Base-by-base conservation (phyloP, 805 yeast genomes). In the Hanseniaspora mollemarum region DNA sequence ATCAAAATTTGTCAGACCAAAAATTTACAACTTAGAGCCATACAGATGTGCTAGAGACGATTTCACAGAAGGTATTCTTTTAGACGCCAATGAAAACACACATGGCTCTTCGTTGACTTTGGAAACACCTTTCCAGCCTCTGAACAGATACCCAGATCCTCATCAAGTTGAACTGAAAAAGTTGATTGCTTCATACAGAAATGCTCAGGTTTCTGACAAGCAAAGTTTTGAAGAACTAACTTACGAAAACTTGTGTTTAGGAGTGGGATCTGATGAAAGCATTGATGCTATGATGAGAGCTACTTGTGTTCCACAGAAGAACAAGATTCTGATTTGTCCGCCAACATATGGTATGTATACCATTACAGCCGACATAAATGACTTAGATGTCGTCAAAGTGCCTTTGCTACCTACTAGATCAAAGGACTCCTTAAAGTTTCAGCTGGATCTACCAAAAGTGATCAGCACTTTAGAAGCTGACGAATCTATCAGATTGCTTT, bases 281-380 rank as follows among this genome's bases (percentile, higher is more conserved):
- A 87, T 92, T 54, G 98, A 92, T 63, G 75, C 92, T 37, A 67
- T 90, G 51, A 80, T 92, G 55, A 72, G 98, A 59, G 85, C 94
- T 50, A 75, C 83, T 49, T 85, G 96, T 60, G 70, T 66, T 4
- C 98, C 98, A 2, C 84, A 83, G 2, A 72, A 71, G 55, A 96
- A 88, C 54, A 90, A 87, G 63, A 67, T 92, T 61, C 67, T 92
- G 58, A 77, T 78, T 1, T 81, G 95, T 64, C 96, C 97, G 2
- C 97, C 98, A 39, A 92, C 98, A 0, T 92, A 92, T 62, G 96
- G 97, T 6, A 92, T 92, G 98, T 92, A 92, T 71, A 69, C 83
- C 3, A 88, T 92, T 31, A 83, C 95, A 62, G 94, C 96, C 1
- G 77, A 78, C 26, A 83, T 92, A 53, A 92, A 92, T 61, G 97